Conservation (phyloP, 371 early-diverging fungal genomes). For the Mortierella sp. region DNA sequence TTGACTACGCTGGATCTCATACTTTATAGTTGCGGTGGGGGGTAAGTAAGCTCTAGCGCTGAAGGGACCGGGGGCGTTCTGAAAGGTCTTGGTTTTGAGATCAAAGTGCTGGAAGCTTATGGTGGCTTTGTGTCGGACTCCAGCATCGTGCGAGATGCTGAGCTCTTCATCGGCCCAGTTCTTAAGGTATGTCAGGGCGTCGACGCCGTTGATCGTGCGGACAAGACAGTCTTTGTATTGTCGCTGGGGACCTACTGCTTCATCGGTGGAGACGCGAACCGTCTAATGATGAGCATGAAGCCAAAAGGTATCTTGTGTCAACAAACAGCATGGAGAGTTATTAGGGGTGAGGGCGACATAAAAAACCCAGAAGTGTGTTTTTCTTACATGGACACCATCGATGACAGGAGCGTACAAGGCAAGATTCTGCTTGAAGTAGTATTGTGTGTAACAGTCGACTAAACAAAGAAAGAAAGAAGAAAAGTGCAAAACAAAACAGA, state of each 20-base stretch:
- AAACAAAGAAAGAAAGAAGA: background rate
- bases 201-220: constrained; percentile 18
- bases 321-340: background rate
- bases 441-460: constrained; percentile 17
- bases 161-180: constrained; percentile 13
- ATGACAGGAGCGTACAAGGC: constrained; percentile 25
- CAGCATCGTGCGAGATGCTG: constrained; percentile 33
- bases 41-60: constrained; percentile 21
- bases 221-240: constrained; percentile 40
- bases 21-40: background rate
- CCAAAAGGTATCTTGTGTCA: background rate
- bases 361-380: too few species aligned
- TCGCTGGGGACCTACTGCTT: background rate
- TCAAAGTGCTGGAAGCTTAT: constrained; percentile 18
- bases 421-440: constrained; percentile 10
- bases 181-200: constrained; percentile 17
- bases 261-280: constrained; percentile 18
- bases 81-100: background rate
- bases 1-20: constrained; percentile 21
- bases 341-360: background rate
- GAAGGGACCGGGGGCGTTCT: constrained; percentile 2
- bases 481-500: too few species aligned
- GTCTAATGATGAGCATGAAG: background rate
- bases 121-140: constrained; percentile 30
- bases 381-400: constrained; percentile 7